Evolutionary conservation across 352 stramenopile genomes (phyloP).

Genomic region (Phytophthora boehmeriae): DNA sequence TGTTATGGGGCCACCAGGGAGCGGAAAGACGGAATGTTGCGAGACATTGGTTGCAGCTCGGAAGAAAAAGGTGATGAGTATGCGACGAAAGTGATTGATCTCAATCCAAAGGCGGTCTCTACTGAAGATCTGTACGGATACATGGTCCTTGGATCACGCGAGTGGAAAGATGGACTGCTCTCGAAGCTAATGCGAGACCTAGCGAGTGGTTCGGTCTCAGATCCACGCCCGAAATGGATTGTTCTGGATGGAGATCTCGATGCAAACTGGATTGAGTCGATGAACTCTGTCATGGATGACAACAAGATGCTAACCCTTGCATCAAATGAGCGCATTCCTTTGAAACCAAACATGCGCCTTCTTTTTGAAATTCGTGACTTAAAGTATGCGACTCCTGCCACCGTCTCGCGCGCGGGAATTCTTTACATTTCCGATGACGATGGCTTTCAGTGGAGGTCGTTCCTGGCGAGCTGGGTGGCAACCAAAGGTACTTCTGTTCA

Average conservation of each 20-base stretch:
- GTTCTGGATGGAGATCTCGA: constrained; percentile 93
- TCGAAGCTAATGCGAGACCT: constrained; percentile 95
- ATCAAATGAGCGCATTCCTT: constrained; percentile 95
- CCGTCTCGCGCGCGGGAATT: constrained; percentile 94
- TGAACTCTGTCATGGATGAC: constrained; percentile 92
- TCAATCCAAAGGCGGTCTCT: constrained; percentile 97
- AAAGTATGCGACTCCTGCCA: constrained; percentile 94
- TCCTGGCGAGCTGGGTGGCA: constrained; percentile 92
- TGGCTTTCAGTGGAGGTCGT: constrained; percentile 91
- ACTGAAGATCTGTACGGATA: constrained; percentile 97
- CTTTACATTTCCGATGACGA: constrained; percentile 94
- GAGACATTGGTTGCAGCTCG: constrained; percentile 88
- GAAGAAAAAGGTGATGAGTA: constrained; percentile 71
- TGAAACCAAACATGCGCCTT: constrained; percentile 95
- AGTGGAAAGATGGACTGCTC: constrained; percentile 96
- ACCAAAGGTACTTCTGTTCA: constrained; percentile 63
- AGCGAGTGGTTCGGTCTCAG: constrained; percentile 60
- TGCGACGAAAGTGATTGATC: constrained; percentile 79
- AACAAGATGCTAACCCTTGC: constrained; percentile 91
- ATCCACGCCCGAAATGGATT: constrained; percentile 93
- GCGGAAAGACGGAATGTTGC: constrained; percentile 95
- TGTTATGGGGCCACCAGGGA: constrained; percentile 93
- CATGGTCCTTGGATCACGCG: constrained; percentile 93
- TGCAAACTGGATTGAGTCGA: constrained; percentile 90
- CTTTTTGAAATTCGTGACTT: constrained; percentile 97